Evolutionary conservation across 306 rosid genomes (phyloP).

Genomic region (Cicer yamashitae): DNA sequence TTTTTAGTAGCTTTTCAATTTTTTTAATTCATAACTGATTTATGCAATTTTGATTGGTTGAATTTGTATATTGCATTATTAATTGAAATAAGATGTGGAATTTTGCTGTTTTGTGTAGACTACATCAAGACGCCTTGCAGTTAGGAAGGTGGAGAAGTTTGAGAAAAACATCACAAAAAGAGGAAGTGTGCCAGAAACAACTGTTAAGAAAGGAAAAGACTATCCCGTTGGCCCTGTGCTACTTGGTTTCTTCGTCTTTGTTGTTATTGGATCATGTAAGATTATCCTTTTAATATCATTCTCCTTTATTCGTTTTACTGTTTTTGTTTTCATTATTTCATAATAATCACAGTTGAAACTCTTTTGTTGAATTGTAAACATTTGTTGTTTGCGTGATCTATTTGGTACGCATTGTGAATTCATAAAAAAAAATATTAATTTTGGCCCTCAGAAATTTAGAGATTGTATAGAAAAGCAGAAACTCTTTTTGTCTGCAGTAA

Average conservation of each 20-base stretch:
- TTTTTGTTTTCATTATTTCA: neutral
- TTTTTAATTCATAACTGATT: neutral
- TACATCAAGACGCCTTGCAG: conserved; percentile 92
- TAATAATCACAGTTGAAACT: neutral
- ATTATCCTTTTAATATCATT: neutral
- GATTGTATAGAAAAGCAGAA: too few relatives aligned
- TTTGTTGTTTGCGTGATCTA: conserved; percentile 7
- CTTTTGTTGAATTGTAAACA: neutral
- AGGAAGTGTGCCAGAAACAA: conserved; percentile 89
- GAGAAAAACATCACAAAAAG: conserved; percentile 90
- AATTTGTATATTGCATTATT: neutral
- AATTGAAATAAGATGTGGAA: conserved; percentile 35
- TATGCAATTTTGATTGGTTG: neutral
- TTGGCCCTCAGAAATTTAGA: too few relatives aligned
- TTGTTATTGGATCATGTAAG: conserved; percentile 98
- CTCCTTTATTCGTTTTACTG: neutral
- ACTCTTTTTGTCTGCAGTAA: too few relatives aligned
- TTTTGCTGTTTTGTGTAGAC: conserved; percentile 58
- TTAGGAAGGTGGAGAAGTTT: conserved; percentile 86
- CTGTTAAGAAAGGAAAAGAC: conserved; percentile 82
- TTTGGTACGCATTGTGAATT: neutral
- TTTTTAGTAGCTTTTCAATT: too few relatives aligned
- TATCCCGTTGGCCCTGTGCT: conserved; percentile 91
- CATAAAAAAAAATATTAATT: too few relatives aligned
- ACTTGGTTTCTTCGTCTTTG: conserved; percentile 94